A percentile compares a stretch with the other conserved stretches of the same genome.
These are phyloP conservation scores for Purpureocillium takamizusanense DNA, from an alignment of 2,329 filamentous ascomycete species.

Conservation along the genomic window DNA sequence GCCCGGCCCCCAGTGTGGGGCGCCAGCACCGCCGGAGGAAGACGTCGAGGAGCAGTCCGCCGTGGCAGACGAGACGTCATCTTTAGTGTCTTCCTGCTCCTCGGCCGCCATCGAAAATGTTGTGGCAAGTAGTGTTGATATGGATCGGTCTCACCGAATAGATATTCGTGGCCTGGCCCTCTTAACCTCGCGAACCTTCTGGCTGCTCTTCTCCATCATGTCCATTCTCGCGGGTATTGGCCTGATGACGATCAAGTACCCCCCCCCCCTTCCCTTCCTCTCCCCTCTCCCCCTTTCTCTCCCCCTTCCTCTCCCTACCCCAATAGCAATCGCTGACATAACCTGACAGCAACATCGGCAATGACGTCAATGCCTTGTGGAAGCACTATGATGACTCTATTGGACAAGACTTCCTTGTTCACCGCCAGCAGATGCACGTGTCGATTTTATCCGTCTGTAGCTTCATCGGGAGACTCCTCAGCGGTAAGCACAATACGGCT, in stretches of 20 bases:
- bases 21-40: not conserved
- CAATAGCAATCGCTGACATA: not conserved
- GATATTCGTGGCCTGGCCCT: conserved; percentile 83
- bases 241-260: conserved; percentile 96
- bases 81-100: conserved; percentile 62
- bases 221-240: conserved; percentile 87
- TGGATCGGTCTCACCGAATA: conserved; percentile 68
- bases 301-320: not conserved
- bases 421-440: conserved; percentile 83
- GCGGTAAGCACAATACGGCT: conserved; percentile 41
- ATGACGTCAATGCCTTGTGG: conserved; percentile 83
- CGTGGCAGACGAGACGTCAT: conserved; percentile 66
- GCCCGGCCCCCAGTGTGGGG: not conserved
- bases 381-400: conserved; percentile 70
- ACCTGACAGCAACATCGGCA: conserved; percentile 74
- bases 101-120: conserved; percentile 42
- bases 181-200: conserved; percentile 68
- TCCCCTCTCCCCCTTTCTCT: too few relatives aligned
- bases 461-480: conserved; percentile 71
- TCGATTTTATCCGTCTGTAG: conserved; percentile 86
- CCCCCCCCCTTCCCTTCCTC: not conserved
- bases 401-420: conserved; percentile 64
- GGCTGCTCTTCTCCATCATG: conserved; percentile 83
- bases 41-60: conserved; percentile 17
- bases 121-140: conserved; percentile 55